Evolutionary conservation across 139 green algal species (phyloP).

Genomic region (Chlorella sp.): DNA sequence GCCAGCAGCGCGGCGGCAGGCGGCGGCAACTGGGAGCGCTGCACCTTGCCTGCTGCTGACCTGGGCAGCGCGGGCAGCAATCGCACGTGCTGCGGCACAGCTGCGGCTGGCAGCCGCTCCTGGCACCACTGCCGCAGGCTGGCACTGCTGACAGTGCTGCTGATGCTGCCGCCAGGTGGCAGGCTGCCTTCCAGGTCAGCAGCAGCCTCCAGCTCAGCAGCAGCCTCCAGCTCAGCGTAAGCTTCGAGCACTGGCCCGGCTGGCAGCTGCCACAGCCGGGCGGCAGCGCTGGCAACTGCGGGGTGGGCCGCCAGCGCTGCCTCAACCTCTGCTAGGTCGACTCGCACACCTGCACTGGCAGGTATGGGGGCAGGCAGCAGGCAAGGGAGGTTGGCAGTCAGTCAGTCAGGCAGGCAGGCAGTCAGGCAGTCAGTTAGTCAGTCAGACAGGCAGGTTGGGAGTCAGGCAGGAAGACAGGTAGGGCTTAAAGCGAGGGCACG

Average conservation of each 20-base stretch:
- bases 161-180: not conserved
- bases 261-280: slow-evolving; percentile 28
- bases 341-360: slow-evolving; percentile 41
- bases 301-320: slow-evolving; percentile 44
- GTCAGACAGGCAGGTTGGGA: too few relatives aligned
- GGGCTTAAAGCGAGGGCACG: too few relatives aligned
- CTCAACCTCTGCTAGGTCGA: slow-evolving; percentile 64
- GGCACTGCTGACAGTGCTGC: not conserved
- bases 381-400: too few relatives aligned
- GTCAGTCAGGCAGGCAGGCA: too few relatives aligned
- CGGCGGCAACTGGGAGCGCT: slow-evolving; percentile 2
- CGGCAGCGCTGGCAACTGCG: slow-evolving; percentile 46
- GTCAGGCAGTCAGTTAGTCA: too few relatives aligned
- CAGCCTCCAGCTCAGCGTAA: not conserved
- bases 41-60: slow-evolving; percentile 56
- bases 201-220: not conserved
- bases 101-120: slow-evolving; percentile 36
- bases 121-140: slow-evolving; percentile 2
- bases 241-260: slow-evolving; percentile 12
- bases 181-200: not conserved
- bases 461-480: too few relatives aligned
- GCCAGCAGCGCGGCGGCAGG: not conserved
- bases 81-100: slow-evolving; percentile 26
- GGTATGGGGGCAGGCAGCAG: not conserved
- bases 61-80: slow-evolving; percentile 44